These are phyloP conservation scores for Botrytis hyacinthi DNA, from an alignment of 2,329 filamentous ascomycete species.

Conservation along the genomic window DNA sequence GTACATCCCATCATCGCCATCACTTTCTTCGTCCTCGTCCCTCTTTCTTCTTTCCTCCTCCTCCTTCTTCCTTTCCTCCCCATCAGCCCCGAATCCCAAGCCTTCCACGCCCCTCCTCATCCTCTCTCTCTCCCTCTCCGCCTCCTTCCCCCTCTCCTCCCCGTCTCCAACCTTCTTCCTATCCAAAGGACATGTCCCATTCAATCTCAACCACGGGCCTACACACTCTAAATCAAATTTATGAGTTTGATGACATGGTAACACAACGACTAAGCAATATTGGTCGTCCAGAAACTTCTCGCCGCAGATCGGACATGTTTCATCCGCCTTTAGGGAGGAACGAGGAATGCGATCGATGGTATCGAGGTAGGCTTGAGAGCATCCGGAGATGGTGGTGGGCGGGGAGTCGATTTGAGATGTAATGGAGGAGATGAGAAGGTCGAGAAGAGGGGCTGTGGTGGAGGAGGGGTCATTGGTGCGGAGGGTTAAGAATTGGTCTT, in stretches of 20 bases:
- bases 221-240: conserved; percentile 67
- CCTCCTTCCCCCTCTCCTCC: conserved; percentile 23
- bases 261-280: conserved; percentile 61
- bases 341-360: conserved; percentile 56
- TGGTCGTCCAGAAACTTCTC: conserved; percentile 60
- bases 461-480: conserved; percentile 45
- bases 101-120: conserved; percentile 46
- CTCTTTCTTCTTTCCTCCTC: conserved; percentile 21
- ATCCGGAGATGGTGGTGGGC: conserved; percentile 51
- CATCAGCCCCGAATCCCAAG: conserved; percentile 30
- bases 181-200: conserved; percentile 64
- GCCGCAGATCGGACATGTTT: conserved; percentile 64
- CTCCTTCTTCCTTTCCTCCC: conserved; percentile 20
- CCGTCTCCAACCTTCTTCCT: conserved; percentile 51
- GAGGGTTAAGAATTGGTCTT: conserved; percentile 56
- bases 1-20: conserved; percentile 52
- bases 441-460: conserved; percentile 48
- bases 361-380: conserved; percentile 59
- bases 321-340: conserved; percentile 46
- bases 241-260: conserved; percentile 59
- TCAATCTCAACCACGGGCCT: conserved; percentile 61
- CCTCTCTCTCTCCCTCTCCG: conserved; percentile 46
- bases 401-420: conserved; percentile 53
- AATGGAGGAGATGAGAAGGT: conserved; percentile 48
- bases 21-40: conserved; percentile 47